Conservation (phyloP, 768 basidiomycete species). For the Collybia mongolica region DNA sequence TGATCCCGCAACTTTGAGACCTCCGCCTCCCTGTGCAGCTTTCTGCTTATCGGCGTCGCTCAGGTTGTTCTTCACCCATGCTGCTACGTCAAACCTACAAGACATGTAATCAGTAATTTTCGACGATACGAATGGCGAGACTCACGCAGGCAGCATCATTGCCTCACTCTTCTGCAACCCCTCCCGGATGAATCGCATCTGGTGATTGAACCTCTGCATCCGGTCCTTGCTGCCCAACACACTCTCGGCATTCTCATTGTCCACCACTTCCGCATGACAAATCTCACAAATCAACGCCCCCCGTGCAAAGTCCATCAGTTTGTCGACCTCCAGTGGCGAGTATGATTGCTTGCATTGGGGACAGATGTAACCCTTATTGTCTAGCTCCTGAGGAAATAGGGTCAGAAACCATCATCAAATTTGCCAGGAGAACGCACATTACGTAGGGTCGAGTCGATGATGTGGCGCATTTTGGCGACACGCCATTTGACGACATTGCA, state of each 20-base stretch:
- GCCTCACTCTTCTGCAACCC: constrained; percentile 87
- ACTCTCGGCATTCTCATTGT: constrained; percentile 89
- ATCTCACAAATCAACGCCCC: constrained; percentile 82
- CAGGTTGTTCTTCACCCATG: constrained; percentile 78
- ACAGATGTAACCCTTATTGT: constrained; percentile 97
- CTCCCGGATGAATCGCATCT: constrained; percentile 85
- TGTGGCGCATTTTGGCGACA: constrained; percentile 86
- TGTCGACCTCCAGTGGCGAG: constrained; percentile 81
- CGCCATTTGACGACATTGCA: constrained; percentile 99
- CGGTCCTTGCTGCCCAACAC: constrained; percentile 86
- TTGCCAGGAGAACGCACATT: constrained; percentile 54
- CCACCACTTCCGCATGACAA: constrained; percentile 82
- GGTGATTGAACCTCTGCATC: constrained; percentile 93
- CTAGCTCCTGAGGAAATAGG: constrained; percentile 70
- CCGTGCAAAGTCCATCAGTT: constrained; percentile 69
- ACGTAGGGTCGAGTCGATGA: constrained; percentile 86
- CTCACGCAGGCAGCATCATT: constrained; percentile 82
- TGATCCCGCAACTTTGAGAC: constrained; percentile 75
- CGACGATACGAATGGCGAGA: constrained; percentile 10
- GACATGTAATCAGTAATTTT: constrained; percentile 5
- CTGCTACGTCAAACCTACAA: constrained; percentile 74
- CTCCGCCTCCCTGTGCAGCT: constrained; percentile 45
- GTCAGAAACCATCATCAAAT: neutral
- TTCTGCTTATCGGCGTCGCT: constrained; percentile 63
- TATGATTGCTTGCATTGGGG: constrained; percentile 84